Evolutionary conservation across 257 asterid species (phyloP), one percentile per base, ranked within the genome.

Genomic region (Salvia miltiorrhiza): DNA sequence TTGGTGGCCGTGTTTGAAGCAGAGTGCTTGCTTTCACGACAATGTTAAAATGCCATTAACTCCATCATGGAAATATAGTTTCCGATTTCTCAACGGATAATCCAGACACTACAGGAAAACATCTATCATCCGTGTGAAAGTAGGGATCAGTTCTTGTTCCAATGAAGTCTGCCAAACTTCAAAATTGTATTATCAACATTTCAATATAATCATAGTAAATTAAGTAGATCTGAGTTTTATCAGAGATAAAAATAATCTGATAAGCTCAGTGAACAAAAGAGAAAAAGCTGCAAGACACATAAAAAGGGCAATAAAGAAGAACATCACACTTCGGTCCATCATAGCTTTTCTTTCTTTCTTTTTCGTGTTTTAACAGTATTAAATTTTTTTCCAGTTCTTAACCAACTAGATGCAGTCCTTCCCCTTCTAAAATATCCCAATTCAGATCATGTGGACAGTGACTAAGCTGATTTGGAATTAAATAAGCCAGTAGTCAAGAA

Each of bases 361-460:
- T 53, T 53, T 53, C 26, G 16, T 26, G 63, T 67, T 37, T 63
- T 45, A 40, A 39, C 56, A 59, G 63, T 63, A 68, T 13, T 32
- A 54, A 47, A 13, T 7, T 57, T 70, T 43, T 73, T 41, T 64
- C 73, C 59, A 30, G 50, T 76, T 61, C 47, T 55, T 67, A 77
- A 61, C 76, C 54, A 76, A 48, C 47, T 50, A 70, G 63, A 62
- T 39, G 71, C 45, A 78, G 43, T 21, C 24, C 67, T 57, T 56
- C 11, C 37, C 70, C 67, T 16, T 33, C 57, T n/a, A 23, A 76
- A 78, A 69, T 55, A 73, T 63, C 49, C 28, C n/a, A 74, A 35
- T 64, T 39, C 60, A 43, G 63, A 23, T 68, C 73, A 80, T 78
- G 73, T 75, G 78, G 80, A 78, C 72, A 78, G 83, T 65, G 72